Percentiles rank a stretch among this genome's conserved stretches.
These are phyloP conservation scores for Sequoiadendron giganteum DNA, from an alignment of 75 land plant genomes.

Conservation along the genomic window DNA sequence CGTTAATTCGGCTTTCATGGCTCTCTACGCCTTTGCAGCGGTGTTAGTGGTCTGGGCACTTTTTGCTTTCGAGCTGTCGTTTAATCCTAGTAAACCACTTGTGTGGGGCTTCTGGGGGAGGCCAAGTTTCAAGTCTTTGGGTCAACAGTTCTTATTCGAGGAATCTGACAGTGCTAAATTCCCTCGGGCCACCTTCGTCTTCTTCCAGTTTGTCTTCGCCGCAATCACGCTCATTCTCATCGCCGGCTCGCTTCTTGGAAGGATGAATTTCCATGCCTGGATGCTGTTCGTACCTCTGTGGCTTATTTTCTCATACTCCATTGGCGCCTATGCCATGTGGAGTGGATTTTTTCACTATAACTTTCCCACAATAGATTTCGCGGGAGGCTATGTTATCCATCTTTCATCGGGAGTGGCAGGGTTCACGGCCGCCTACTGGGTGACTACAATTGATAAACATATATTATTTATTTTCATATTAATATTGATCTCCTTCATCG, in stretches of 20 bases:
- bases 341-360: conserved; percentile 44
- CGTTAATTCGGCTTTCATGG: conserved; percentile 68
- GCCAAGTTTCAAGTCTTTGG: conserved; percentile 21
- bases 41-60: conserved; percentile 33
- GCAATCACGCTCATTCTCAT: conserved; percentile 64
- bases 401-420: conserved; percentile 68
- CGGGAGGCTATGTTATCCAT: conserved; percentile 86
- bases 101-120: neutral
- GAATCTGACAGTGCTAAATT: neutral
- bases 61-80: conserved; percentile 36
- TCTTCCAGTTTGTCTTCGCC: conserved; percentile 70
- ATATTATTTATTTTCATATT: too few relatives aligned
- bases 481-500: too few relatives aligned
- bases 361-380: conserved; percentile 65
- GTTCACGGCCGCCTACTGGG: conserved; percentile 60
- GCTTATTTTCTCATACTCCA: conserved; percentile 53
- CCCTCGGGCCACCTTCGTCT: conserved; percentile 66
- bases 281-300: conserved; percentile 83
- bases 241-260: conserved; percentile 60
- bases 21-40: conserved; percentile 56
- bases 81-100: conserved; percentile 19
- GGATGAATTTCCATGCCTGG: conserved; percentile 80
- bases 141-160: neutral
- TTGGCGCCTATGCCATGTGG: conserved; percentile 60
- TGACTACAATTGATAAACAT: neutral